These are phyloP conservation scores for Vitis hybrid DNA, from an alignment of 177 flowering plant genomes.

Conservation along the genomic window DNA sequence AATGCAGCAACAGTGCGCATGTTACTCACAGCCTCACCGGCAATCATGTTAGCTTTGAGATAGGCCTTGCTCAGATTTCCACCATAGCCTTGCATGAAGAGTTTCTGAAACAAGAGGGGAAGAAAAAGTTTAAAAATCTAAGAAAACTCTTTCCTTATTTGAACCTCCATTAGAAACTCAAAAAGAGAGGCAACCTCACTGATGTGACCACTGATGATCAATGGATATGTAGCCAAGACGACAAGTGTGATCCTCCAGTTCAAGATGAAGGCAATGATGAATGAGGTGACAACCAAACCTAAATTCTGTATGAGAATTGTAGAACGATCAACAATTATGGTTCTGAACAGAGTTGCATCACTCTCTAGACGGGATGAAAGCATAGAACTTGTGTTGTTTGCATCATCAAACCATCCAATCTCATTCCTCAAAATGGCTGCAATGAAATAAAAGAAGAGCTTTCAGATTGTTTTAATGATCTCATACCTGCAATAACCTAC, in stretches of 20 bases:
- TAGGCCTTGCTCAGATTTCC: conserved; percentile 87
- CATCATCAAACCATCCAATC: conserved; percentile 89
- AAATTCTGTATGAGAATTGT: conserved; percentile 76
- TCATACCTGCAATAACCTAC: no score
- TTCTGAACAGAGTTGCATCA: conserved; percentile 74
- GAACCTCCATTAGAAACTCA: neutral
- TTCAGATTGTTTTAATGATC: neutral
- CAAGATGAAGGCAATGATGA: conserved; percentile 78
- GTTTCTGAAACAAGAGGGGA: conserved; percentile 52
- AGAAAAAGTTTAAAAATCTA: neutral
- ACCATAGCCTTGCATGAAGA: conserved; percentile 90
- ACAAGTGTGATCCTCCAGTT: conserved; percentile 91
- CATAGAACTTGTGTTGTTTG: conserved; percentile 61
- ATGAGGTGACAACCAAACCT: conserved; percentile 59
- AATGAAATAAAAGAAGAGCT: conserved; percentile 3
- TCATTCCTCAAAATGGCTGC: conserved; percentile 93
- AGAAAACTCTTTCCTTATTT: no score
- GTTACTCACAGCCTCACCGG: conserved; percentile 94
- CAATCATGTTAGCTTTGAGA: conserved; percentile 90
- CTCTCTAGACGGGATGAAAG: conserved; percentile 79
- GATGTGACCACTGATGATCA: conserved; percentile 74
- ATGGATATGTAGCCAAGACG: conserved; percentile 80
- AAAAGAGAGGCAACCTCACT: conserved; percentile 62
- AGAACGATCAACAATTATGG: conserved; percentile 74
- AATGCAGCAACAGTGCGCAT: conserved; percentile 94